Conservation (phyloP, 2,329 filamentous ascomycete genomes). For the Penicillium sp. region DNA sequence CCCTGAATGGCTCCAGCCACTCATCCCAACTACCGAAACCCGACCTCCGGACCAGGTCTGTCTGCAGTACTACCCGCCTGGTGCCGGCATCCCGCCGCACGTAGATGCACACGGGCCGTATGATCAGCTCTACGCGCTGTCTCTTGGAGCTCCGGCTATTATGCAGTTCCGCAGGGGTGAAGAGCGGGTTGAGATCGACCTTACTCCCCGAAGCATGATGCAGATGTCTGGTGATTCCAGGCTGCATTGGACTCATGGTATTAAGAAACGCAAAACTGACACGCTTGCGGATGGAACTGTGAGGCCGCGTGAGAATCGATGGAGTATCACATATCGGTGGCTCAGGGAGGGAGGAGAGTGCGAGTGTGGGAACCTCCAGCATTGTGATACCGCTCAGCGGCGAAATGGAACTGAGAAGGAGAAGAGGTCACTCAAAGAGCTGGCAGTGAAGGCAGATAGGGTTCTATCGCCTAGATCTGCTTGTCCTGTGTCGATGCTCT, state of each 20-base stretch:
- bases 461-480: not conserved
- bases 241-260: conserved; percentile 54
- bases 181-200: conserved; percentile 43
- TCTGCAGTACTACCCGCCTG: conserved; percentile 57
- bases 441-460: conserved; percentile 8
- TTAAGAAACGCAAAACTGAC: conserved; percentile 52
- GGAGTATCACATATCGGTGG: conserved; percentile 56
- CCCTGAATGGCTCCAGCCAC: conserved; percentile 48
- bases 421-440: conserved; percentile 34
- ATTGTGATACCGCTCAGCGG: conserved; percentile 51
- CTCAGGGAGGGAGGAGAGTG: conserved; percentile 44
- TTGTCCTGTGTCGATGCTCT: not conserved
- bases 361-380: conserved; percentile 47
- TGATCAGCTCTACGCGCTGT: conserved; percentile 35
- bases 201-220: conserved; percentile 49
- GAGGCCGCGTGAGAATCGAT: conserved; percentile 43
- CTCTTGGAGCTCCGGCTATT: conserved; percentile 29
- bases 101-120: conserved; percentile 54
- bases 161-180: conserved; percentile 32
- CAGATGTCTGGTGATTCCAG: conserved; percentile 49
- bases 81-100: conserved; percentile 57
- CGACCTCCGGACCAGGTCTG: conserved; percentile 55
- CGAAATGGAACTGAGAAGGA: conserved; percentile 46
- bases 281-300: conserved; percentile 44
- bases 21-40: conserved; percentile 44